Conservation (phyloP, 306 rosid genomes). For the Dryas octopetala region DNA sequence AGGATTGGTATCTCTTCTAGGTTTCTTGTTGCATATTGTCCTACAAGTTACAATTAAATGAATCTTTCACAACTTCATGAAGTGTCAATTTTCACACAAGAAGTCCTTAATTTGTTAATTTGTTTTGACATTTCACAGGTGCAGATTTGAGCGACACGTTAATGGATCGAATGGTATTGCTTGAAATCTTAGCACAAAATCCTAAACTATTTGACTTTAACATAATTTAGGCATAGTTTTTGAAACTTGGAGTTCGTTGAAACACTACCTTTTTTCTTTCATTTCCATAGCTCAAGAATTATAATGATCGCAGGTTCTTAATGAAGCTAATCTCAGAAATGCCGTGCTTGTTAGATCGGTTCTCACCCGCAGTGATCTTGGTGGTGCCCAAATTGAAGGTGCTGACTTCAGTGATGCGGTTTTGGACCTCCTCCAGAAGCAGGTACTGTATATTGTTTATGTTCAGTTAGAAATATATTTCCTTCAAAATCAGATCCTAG, state of each 20-base stretch:
- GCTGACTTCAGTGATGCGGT: conserved; percentile 98
- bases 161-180: conserved; percentile 96
- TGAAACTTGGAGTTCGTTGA: not conserved
- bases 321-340: conserved; percentile 84
- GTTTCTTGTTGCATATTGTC: not conserved
- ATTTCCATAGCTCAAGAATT: not conserved
- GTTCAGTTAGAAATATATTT: not conserved
- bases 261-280: not conserved
- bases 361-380: conserved; percentile 93
- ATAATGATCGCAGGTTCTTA: conserved; percentile 52
- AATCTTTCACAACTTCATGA: not conserved
- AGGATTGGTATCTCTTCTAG: not conserved
- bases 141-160: conserved; percentile 91
- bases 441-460: conserved; percentile 32
- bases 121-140: conserved; percentile 38
- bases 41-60: not conserved
- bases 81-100: not conserved
- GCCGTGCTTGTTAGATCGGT: conserved; percentile 81
- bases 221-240: not conserved
- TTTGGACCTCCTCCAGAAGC: conserved; percentile 80
- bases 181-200: not conserved
- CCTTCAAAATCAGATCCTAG: conserved; percentile 3
- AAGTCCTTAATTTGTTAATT: not conserved
- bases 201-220: not conserved
- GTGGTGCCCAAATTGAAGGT: conserved; percentile 78